phyloP scores from a whole-genome alignment of 176 grass and related monocot genomes.

The Aegilops longissima region DNA sequence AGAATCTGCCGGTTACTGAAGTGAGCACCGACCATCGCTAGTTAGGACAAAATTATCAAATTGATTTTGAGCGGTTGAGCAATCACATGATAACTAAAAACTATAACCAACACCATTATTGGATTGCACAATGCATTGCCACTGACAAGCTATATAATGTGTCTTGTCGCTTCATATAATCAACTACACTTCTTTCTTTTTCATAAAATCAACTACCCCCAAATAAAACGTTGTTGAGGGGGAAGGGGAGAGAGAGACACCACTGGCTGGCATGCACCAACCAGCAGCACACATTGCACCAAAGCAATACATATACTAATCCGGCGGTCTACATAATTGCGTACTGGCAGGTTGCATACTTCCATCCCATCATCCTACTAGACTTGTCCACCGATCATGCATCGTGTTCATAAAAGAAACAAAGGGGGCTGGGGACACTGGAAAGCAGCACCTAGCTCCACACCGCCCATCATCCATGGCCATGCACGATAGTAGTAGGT shows the following conservation, averaged over 20 bases:
- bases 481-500: not conserved
- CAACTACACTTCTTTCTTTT: not conserved
- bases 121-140: not conserved
- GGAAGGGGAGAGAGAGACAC: not conserved
- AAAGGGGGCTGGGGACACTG: not conserved
- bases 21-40: conserved; percentile 16
- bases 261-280: not conserved
- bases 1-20: not conserved
- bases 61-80: not conserved
- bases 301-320: not conserved
- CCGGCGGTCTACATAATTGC: conserved; percentile 20
- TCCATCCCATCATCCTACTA: not conserved
- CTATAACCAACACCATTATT: not conserved
- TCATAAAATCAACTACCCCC: not conserved
- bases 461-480: not conserved
- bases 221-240: not conserved
- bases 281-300: not conserved
- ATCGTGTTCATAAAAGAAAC: not conserved
- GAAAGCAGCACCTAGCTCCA: conserved; percentile 5
- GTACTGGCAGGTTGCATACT: conserved; percentile 2
- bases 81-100: not conserved
- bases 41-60: not conserved
- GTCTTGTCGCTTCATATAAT: not conserved
- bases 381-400: conserved; percentile 8
- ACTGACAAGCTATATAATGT: not conserved